Percentiles rank a stretch among this genome's conserved stretches.
Evolutionary conservation across 2,329 filamentous ascomycete genomes (phyloP).

Genomic region (Cercospora zeae-maydis): DNA sequence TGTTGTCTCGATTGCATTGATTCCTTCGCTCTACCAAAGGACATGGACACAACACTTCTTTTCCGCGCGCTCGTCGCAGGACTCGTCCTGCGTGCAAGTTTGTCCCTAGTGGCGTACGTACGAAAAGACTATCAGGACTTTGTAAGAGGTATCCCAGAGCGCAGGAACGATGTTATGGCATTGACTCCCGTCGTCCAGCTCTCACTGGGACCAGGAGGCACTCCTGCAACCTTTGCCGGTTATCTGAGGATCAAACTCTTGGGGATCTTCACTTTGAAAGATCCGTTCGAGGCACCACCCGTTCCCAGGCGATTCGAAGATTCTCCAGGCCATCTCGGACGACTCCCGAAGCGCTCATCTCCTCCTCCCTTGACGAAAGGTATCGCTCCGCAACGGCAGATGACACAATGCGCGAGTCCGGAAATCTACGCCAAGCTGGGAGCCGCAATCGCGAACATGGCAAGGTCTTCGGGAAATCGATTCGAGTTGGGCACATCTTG

Average conservation of each 20-base stretch:
- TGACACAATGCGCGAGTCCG: slow-evolving; percentile 60
- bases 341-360: slow-evolving; percentile 60
- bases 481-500: slow-evolving; percentile 61
- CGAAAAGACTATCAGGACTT: slow-evolving; percentile 2
- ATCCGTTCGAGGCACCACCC: slow-evolving; percentile 62
- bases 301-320: slow-evolving; percentile 53
- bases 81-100: not conserved
- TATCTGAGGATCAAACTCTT: slow-evolving; percentile 72
- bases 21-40: not conserved
- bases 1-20: not conserved
- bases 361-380: slow-evolving; percentile 66
- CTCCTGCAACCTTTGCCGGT: slow-evolving; percentile 67
- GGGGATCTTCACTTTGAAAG: slow-evolving; percentile 65
- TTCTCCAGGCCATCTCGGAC: slow-evolving; percentile 56
- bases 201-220: slow-evolving; percentile 74
- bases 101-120: not conserved
- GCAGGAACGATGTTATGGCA: not conserved
- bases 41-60: not conserved
- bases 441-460: slow-evolving; percentile 52
- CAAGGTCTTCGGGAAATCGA: slow-evolving; percentile 35
- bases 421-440: slow-evolving; percentile 56
- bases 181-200: slow-evolving; percentile 2
- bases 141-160: not conserved
- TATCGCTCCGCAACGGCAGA: slow-evolving; percentile 77
- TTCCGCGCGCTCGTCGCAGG: not conserved